Percentiles rank a stretch among this genome's conserved stretches.
Evolutionary conservation across 23 red algal species (phyloP).

Genomic region (Gracilaria gracilis): DNA sequence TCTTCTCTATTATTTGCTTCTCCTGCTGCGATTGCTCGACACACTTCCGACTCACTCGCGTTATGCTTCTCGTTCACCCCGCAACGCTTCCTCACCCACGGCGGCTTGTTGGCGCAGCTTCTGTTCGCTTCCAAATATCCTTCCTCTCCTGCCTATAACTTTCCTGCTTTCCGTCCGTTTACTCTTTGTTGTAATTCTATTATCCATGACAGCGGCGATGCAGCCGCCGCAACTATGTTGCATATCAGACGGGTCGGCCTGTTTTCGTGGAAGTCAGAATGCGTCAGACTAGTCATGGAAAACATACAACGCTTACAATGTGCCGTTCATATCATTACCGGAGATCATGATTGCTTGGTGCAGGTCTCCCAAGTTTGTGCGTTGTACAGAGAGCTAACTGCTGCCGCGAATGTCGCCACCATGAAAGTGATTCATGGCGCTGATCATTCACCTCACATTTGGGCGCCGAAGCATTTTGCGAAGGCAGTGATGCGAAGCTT

Average conservation of each 20-base stretch:
- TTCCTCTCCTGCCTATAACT: slow-evolving; percentile 25
- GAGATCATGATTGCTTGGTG: not conserved
- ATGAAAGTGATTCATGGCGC: slow-evolving; percentile 13
- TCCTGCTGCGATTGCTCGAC: slow-evolving; percentile 71
- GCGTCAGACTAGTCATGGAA: slow-evolving; percentile 42
- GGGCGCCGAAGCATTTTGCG: slow-evolving; percentile 10
- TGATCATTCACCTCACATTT: slow-evolving; percentile 62
- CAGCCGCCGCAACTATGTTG: slow-evolving; percentile 41
- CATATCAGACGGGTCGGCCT: slow-evolving; percentile 6
- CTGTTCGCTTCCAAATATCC: slow-evolving; percentile 40
- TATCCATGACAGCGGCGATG: slow-evolving; percentile 27
- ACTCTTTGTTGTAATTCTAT: slow-evolving; percentile 42
- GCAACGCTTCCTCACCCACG: slow-evolving; percentile 48
- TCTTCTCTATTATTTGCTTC: slow-evolving; percentile 54
- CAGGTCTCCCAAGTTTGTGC: not conserved
- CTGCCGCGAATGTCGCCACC: not conserved
- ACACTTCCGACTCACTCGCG: not conserved
- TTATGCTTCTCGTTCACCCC: slow-evolving; percentile 42
- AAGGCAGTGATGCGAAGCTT: slow-evolving; percentile 4
- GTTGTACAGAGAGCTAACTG: not conserved
- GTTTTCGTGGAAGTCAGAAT: slow-evolving; percentile 27
- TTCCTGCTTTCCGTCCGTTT: slow-evolving; percentile 30
- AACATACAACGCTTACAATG: slow-evolving; percentile 1
- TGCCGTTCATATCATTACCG: slow-evolving; percentile 45
- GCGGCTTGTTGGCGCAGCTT: slow-evolving; percentile 39